Evolutionary conservation across 78 protist species (phyloP).

Genomic region (Trichosphaerium sp.): DNA sequence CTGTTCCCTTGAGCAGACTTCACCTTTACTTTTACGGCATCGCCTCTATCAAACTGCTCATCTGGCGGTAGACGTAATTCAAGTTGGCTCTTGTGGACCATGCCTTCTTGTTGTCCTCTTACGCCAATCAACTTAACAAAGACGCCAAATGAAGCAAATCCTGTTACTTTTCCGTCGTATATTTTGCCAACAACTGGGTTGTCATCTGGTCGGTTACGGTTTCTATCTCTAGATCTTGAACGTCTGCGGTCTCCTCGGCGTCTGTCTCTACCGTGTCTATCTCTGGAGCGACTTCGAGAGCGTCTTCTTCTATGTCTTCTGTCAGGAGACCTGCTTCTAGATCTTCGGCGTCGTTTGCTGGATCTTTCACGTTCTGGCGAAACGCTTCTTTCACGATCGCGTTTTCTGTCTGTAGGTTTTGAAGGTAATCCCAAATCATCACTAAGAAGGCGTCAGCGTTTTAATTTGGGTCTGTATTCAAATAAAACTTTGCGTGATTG

Average conservation of each 20-base stretch:
- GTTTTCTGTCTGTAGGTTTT: no score
- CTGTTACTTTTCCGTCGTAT: conserved; percentile 53
- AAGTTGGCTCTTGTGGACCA: conserved; percentile 45
- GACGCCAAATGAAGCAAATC: conserved; percentile 62
- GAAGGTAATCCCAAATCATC: no score
- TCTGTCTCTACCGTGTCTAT: background rate
- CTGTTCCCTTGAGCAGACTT: conserved; percentile 28
- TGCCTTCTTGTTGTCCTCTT: conserved; percentile 58
- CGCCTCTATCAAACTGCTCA: conserved; percentile 23
- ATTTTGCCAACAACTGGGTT: conserved; percentile 56
- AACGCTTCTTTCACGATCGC: no score
- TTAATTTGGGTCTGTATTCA: no score
- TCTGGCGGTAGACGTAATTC: conserved; percentile 1
- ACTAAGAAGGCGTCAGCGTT: no score
- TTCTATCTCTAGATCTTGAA: background rate
- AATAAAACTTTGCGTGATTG: no score
- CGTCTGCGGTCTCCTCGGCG: conserved; percentile 4
- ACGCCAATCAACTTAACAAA: conserved; percentile 65
- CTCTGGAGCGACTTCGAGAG: background rate
- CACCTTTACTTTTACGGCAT: conserved; percentile 65
- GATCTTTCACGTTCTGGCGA: no score
- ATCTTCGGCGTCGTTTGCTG: background rate
- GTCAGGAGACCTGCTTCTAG: background rate
- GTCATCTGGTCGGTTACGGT: conserved; percentile 2
- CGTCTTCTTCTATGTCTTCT: background rate